Base-by-base conservation (phyloP, 257 asterid genomes). In the Capsicum chinense region DNA sequence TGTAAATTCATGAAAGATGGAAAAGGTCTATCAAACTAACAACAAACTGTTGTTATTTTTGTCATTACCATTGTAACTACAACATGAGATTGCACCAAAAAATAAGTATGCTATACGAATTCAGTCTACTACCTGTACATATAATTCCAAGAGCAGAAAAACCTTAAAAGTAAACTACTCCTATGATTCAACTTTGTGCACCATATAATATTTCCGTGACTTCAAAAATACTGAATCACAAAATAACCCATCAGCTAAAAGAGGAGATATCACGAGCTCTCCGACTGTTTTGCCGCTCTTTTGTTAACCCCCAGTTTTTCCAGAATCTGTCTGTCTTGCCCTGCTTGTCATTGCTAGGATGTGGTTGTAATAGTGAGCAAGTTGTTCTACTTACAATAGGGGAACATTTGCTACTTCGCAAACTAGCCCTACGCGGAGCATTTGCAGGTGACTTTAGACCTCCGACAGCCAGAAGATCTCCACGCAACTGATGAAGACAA, bases 271-370 rank as follows among this genome's bases (percentile, higher is more conserved):
- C 81, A 60, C 88, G 83, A 71, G 83, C 88, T 35, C 85, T 84
- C 35, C 83, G 85, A 33, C 86, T 88, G 56, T 86, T 90, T 85
- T 83, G 89, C 10, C 97, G 87, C 74, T 86, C 90, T 83, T 82
- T 88, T 19, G 73, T 87, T 81, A 79, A 74, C 84, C 97, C 97
- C 97, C 97, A 88, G 17, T 58, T 84, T 44, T 62, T 48, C 9
- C 37, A 89, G 59, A 83, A 85, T 50, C 80, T 52, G 83, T 87
- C 87, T 71, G 86, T 33, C 48, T 79, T 83, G n/a, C 88, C 86
- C 12, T 81, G 85, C 74, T 85, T 86, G 47, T 80, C 76, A 17
- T 78, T 64, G 37, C 69, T 56, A 42, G 68, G 42, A 4, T 86
- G 89, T 86, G 87, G 88, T 87, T 85, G 88, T 85, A 86, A 17